Evolutionary conservation across 2,329 filamentous ascomycete genomes (phyloP), one percentile per base, ranked within the genome.

Genomic region (Grosmannia penicillata): DNA sequence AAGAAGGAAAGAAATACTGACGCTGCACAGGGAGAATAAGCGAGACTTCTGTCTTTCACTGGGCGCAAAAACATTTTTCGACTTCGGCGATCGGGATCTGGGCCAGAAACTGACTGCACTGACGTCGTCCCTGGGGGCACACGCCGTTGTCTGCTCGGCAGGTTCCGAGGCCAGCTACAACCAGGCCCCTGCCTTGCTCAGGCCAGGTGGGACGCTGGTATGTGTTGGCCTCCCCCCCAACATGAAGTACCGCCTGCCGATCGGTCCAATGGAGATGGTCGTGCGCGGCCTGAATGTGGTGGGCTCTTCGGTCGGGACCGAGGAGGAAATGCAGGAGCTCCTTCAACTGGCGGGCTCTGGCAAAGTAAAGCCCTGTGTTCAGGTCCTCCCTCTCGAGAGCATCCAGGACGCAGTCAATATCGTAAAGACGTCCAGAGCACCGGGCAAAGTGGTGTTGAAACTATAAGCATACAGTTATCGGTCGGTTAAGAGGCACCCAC

Each of bases 41-140:
- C 30, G 40, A 3, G 28, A 42, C 19, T 38, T 41, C 21, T 41
- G 39, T 31, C 22, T 33, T 13, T 27, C 23, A 6, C 18, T 37
- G 2, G 39, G 39, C 25, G 39, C 39, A 6, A 14, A 19, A 7
- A 23, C 7, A 17, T 41, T 41, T 24, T 38, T 41, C 11, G 14
- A 15, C 26, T 41, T 41, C 22, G 10, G 19, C 24, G 19, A 35
- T 27, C 29, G 24, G 3, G 23, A 38, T 6, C 24, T 41, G 1
- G 31, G 37, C n/a, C 10, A 28, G 7, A 29, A 38, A 9, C 6
- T 41, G 29, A 18, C 25, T 17, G 24, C 27, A 3, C 35, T 37
- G 13, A 38, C 39, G 2, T 22, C 15, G 9, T 28, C 17, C 5
- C 19, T 38, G 15, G 39, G 39, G 9, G 39, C 39, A 4, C 39